A percentile compares a stretch with the other conserved stretches of the same genome.
Conservation (phyloP, 192 early-diverging fungal species). For the Rhizophagus prolifer region DNA sequence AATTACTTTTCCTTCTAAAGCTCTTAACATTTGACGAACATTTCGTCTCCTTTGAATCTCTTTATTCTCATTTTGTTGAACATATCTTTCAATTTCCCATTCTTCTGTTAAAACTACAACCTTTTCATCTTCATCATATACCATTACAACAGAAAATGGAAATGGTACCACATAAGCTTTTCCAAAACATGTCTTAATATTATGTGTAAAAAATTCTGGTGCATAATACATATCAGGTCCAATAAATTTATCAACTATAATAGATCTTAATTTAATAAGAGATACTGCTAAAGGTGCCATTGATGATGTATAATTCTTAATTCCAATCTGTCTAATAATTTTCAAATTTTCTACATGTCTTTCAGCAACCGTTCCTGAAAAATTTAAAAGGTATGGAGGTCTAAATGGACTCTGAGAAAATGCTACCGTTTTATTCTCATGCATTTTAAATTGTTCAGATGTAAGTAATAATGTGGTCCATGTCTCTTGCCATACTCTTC, state of each 20-base stretch:
- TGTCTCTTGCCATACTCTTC: conserved; percentile 69
- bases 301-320: conserved; percentile 46
- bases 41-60: conserved; percentile 48
- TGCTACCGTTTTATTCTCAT: conserved; percentile 48
- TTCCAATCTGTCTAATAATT: conserved; percentile 59
- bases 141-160: conserved; percentile 65
- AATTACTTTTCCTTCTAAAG: conserved; percentile 58
- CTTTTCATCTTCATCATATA: conserved; percentile 63
- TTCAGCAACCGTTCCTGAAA: conserved; percentile 62
- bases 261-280: conserved; percentile 31
- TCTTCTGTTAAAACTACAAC: conserved; percentile 52
- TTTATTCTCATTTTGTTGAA: conserved; percentile 53
- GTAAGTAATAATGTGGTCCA: conserved; percentile 64
- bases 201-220: conserved; percentile 47
- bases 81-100: conserved; percentile 50
- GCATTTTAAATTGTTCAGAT: conserved; percentile 59
- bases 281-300: conserved; percentile 41
- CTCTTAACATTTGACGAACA: conserved; percentile 52
- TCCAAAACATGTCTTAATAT: conserved; percentile 62
- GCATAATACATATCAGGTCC: conserved; percentile 71
- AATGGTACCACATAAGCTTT: conserved; percentile 63
- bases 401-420: conserved; percentile 55
- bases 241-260: conserved; percentile 48
- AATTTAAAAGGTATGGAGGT: conserved; percentile 67
- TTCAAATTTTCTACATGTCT: conserved; percentile 67